Percentiles rank a stretch among this genome's conserved stretches.
Evolutionary conservation across 148 eudicot species (phyloP).

Genomic region (Pouteria glomerata): DNA sequence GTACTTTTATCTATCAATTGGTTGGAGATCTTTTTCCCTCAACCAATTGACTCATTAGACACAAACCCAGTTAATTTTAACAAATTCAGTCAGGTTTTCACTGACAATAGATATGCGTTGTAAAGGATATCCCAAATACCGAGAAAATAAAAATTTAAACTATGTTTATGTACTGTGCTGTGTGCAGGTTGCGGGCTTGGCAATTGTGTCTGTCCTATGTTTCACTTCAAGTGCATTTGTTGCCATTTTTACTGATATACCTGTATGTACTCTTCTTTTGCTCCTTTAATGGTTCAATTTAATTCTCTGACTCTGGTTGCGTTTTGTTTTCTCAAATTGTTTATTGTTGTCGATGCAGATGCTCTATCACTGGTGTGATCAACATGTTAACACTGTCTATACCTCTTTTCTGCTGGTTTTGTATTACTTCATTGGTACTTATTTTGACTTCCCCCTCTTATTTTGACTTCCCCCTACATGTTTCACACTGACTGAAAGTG

Average conservation of each 20-base stretch:
- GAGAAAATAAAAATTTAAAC: no score
- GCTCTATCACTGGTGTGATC: constrained; percentile 61
- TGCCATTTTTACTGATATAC: constrained; percentile 70
- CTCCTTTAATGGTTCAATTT: constrained; percentile 3
- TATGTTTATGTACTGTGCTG: constrained; percentile 9
- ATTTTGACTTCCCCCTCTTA: background rate
- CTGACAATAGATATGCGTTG: no score
- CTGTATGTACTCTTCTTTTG: constrained; percentile 45
- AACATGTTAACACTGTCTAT: constrained; percentile 24
- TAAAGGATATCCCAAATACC: no score
- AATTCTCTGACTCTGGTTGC: constrained; percentile 9
- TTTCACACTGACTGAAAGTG: background rate
- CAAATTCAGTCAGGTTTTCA: no score
- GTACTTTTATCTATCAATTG: no score
- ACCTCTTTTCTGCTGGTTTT: constrained; percentile 56
- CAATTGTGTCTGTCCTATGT: constrained; percentile 65
- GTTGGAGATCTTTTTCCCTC: no score
- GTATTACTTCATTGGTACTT: constrained; percentile 76
- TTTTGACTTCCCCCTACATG: no score
- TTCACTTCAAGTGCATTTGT: constrained; percentile 71
- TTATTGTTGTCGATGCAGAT: constrained; percentile 39
- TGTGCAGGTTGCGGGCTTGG: constrained; percentile 82
- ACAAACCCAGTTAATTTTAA: no score
- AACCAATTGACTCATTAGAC: no score
- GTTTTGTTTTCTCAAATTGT: background rate